Percentiles rank a stretch among this genome's conserved stretches.
Evolutionary conservation across 352 stramenopile genomes (phyloP).

Genomic region (Pythium aristosporum): DNA sequence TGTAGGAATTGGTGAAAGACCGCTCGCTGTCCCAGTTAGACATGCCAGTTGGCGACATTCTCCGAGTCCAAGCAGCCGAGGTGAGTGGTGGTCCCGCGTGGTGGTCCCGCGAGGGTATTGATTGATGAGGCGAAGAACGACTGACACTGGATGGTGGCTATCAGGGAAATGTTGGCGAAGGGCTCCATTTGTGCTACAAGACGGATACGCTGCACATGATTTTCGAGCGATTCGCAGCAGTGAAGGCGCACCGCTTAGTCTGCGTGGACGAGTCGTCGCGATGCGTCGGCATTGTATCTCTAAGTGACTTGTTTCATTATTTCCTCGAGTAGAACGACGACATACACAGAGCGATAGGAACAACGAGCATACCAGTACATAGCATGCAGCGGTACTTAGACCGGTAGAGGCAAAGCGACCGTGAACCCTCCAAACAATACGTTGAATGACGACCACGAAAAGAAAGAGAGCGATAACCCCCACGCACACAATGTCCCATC

Average conservation of each 20-base stretch:
- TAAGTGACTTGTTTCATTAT: conserved; percentile 92
- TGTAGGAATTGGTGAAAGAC: conserved; percentile 84
- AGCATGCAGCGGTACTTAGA: not conserved
- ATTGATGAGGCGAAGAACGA: not conserved
- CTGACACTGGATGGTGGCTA: not conserved
- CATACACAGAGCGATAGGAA: conserved; percentile 20
- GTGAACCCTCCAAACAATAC: not conserved
- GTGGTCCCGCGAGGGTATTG: not conserved
- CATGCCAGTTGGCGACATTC: conserved; percentile 85
- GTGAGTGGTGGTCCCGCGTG: conserved; percentile 31
- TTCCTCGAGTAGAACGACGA: conserved; percentile 69
- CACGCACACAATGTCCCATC: not conserved
- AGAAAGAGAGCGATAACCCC: not conserved
- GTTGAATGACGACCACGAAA: not conserved
- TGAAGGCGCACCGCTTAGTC: conserved; percentile 85
- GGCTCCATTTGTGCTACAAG: conserved; percentile 85
- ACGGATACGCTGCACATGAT: conserved; percentile 90
- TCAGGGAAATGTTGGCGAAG: conserved; percentile 78
- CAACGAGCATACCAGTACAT: not conserved
- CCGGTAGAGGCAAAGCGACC: not conserved
- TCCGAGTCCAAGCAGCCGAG: conserved; percentile 84
- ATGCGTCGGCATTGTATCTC: conserved; percentile 81
- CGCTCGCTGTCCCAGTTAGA: conserved; percentile 88
- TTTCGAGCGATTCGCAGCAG: conserved; percentile 84
- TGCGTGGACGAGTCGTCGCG: conserved; percentile 84